Evolutionary conservation across 2,329 filamentous ascomycete species (phyloP), one percentile per base, ranked within the genome.

Genomic region (Leptographium lundbergii): DNA sequence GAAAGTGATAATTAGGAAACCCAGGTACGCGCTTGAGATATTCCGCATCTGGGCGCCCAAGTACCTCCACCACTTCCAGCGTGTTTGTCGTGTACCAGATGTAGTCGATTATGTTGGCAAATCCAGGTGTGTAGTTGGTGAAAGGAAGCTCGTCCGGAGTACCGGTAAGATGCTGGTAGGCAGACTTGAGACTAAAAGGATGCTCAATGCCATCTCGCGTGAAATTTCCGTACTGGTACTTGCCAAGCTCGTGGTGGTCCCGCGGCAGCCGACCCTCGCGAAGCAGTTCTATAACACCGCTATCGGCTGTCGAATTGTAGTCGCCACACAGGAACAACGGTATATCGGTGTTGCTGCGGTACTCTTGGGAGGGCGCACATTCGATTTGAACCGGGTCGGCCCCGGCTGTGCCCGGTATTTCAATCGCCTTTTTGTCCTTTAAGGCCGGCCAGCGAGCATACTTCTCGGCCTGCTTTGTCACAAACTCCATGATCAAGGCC

Each of bases 41-140:
- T 32, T 89, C 82, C 63, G 85, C 82, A 70, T 96, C 91, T 2
- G 95, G 89, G 51, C 92, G 88, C 34, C 91, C 91, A 4, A 96
- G 84, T 57, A 96, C 73, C 57, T 87, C 87, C 22, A 89, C 86
- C 27, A 95, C 88, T 69, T 94, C 88, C 52, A 96, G 77, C 25
- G 87, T 85, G 71, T 94, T 96, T 60, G 90, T 92, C 59, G 91
- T 91, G 73, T 95, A 99, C 91, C 91, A 97, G 67, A 99, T 90
- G 72, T 97, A 96, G 71, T 99, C 94, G 65, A 99, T 88, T 60
- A 95, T 89, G 62, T 91, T 91, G 57, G 84, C 82, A 74, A 96
- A 99, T n/a, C 85, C 84, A 1, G 94, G 91, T 17, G 91, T 95
- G 73, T 97, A 99, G 73, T 99, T 99, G 54, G 94, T 99, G 71